Conservation (phyloP, 1,284 basidiomycete species). For the Moniliophthora roreri region DNA sequence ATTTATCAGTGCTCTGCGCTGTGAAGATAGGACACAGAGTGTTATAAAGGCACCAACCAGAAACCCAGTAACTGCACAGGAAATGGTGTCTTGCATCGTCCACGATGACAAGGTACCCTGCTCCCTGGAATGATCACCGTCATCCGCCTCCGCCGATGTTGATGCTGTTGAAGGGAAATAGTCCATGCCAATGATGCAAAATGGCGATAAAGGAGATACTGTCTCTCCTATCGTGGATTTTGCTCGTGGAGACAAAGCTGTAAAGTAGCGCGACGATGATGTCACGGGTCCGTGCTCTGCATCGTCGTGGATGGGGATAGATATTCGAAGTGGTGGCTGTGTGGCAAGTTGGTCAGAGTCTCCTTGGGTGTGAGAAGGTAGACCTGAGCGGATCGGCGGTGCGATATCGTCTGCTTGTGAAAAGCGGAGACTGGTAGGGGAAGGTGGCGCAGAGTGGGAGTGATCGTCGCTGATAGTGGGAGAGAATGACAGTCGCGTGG, state of each 20-base stretch:
- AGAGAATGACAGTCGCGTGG: neutral
- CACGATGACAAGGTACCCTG: conserved; percentile 17
- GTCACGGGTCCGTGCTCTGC: neutral
- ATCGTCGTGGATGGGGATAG: conserved; percentile 2
- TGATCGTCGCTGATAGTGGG: no score
- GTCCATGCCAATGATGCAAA: conserved; percentile 3
- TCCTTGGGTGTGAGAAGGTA: neutral
- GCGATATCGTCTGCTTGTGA: neutral
- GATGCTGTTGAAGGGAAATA: neutral
- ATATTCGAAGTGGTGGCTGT: conserved; percentile 7
- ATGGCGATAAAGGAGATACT: conserved; percentile 1
- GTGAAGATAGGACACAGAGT: conserved; percentile 46
- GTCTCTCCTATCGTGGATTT: neutral
- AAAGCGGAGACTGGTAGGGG: conserved; percentile 4
- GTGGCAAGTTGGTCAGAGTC: neutral
- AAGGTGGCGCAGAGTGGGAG: neutral
- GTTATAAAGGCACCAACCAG: conserved; percentile 55
- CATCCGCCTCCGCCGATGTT: neutral
- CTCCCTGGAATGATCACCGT: conserved; percentile 9
- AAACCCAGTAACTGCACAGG: conserved; percentile 53
- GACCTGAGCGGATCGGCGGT: neutral
- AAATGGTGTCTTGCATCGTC: conserved; percentile 42
- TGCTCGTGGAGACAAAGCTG: conserved; percentile 6
- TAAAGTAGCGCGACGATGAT: conserved; percentile 6
- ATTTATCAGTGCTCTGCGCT: conserved; percentile 47